A percentile compares a stretch with the other conserved stretches of the same genome.
Conservation (phyloP, 306 rosid species). For the Macrotyloma uniflorum region DNA sequence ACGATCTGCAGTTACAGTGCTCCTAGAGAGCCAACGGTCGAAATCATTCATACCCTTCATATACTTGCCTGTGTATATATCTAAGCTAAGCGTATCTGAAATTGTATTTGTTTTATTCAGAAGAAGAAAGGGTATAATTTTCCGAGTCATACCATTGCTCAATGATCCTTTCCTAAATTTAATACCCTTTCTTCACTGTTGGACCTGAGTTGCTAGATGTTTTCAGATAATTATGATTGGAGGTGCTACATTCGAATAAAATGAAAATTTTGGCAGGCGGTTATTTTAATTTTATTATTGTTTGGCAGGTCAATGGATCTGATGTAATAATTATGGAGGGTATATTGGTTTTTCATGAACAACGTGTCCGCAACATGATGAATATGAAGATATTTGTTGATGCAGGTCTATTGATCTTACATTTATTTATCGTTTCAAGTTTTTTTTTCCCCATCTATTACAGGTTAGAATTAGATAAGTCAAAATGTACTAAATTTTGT, state of each 20-base stretch:
- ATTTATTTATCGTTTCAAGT: slow-evolving; percentile 20
- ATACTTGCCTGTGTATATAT: slow-evolving; percentile 4
- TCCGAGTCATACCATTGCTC: not conserved
- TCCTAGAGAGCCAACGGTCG: slow-evolving; percentile 25
- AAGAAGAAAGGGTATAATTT: slow-evolving; percentile 7
- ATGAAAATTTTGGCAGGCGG: not conserved
- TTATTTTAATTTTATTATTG: not conserved
- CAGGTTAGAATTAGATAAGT: slow-evolving; percentile 20
- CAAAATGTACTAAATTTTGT: slow-evolving; percentile 3
- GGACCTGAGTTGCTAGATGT: slow-evolving; percentile 11
- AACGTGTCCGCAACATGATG: slow-evolving; percentile 83
- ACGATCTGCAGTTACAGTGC: slow-evolving; percentile 13
- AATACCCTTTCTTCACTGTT: slow-evolving; percentile 20
- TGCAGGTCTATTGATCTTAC: slow-evolving; percentile 61
- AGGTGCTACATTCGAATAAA: not conserved
- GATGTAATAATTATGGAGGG: slow-evolving; percentile 92
- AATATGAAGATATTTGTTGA: slow-evolving; percentile 93
- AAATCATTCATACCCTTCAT: slow-evolving; percentile 3
- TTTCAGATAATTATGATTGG: slow-evolving; percentile 23
- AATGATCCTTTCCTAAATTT: not conserved
- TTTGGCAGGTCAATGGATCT: slow-evolving; percentile 87
- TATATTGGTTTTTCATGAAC: slow-evolving; percentile 93
- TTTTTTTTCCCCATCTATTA: slow-evolving; percentile 7
- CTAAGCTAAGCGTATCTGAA: slow-evolving; percentile 1
- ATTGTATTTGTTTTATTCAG: slow-evolving; percentile 11